Base-by-base conservation (phyloP, 2,329 filamentous ascomycete genomes). In the Tricladium varicosporioides region DNA sequence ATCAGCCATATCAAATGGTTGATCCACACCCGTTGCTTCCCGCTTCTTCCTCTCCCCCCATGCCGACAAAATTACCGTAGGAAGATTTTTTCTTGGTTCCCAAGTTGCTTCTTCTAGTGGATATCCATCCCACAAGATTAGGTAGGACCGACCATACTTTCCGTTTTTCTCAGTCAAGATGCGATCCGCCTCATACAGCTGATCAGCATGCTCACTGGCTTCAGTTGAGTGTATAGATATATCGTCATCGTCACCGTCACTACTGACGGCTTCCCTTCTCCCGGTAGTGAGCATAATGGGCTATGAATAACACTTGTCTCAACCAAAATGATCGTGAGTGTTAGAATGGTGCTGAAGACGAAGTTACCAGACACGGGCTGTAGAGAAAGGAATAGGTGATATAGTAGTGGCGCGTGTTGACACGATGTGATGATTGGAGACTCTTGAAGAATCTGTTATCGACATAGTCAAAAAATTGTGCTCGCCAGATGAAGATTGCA, bases 71-170 rank as follows among this genome's bases (percentile, higher is more conserved):
- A 82, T 65, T 0, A 71, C 74, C 10, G 61, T 63, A 22, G 69
- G 65, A 57, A 82, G 78, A 47, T 71, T 70, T 1, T 72, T 69
- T 15, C 64, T 66, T 1, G 78, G 77, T 60, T 84, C 79, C 79
- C 79, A 84, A 0, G 82, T 85, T 54, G 78, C 76, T 56, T 80
- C 70, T n/a, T 82, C 69, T 5, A 84, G 60, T 1, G 77, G 74
- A 65, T 86, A 92, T 1, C 75, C 78, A 22, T 76, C 73, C 88
- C 87, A 91, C 58, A 82, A 78, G 18, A 89, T 79, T 1, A 91
- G 76, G 66, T 84, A 91, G 19, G 73, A 64, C 27, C 65, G 70
- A 14, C 67, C 65, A 5, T 71, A 71, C 4, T 73, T 61, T 3
- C 67, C 59, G 1, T 63, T 60, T 13, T 71, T 71, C 64, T 85